Percentiles rank a stretch among this genome's conserved stretches.
Evolutionary conservation across 768 basidiomycete species (phyloP).

Genomic region (Boletus subcaerulescens): DNA sequence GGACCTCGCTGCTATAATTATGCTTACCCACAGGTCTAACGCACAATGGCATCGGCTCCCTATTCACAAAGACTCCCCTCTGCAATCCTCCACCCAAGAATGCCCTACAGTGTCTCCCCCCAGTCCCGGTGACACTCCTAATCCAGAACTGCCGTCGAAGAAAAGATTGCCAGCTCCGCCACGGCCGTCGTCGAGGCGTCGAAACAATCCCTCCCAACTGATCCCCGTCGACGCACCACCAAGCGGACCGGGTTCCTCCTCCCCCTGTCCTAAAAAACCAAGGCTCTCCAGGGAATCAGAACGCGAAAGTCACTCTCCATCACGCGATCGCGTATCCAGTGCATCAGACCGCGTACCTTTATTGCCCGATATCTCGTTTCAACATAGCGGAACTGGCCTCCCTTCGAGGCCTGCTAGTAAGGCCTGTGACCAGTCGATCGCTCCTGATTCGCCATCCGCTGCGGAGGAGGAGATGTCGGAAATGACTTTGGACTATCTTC

Average conservation of each 20-base stretch:
- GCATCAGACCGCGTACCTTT: background rate
- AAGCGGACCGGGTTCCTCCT: background rate
- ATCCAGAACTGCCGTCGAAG: background rate
- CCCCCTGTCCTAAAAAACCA: background rate
- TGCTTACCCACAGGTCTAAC: conserved; percentile 25
- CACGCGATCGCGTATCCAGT: background rate
- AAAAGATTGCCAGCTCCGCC: conserved; percentile 22
- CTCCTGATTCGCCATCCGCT: background rate
- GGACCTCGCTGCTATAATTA: conserved; percentile 29
- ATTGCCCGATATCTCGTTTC: background rate
- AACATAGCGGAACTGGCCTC: background rate
- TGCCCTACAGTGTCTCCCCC: background rate
- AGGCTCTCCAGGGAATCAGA: conserved; percentile 1
- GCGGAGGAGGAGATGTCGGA: conserved; percentile 26
- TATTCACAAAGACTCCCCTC: background rate
- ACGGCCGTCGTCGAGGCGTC: conserved; percentile 8
- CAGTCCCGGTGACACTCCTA: background rate
- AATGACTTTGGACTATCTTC: conserved; percentile 31
- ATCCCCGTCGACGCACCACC: background rate
- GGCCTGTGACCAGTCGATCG: background rate
- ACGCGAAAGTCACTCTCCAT: background rate
- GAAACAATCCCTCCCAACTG: conserved; percentile 1
- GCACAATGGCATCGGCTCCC: conserved; percentile 9
- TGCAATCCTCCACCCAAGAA: background rate
- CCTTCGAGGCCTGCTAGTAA: background rate